Conservation (phyloP, 1,284 basidiomycete species). For the Ceratobasidium sp. region DNA sequence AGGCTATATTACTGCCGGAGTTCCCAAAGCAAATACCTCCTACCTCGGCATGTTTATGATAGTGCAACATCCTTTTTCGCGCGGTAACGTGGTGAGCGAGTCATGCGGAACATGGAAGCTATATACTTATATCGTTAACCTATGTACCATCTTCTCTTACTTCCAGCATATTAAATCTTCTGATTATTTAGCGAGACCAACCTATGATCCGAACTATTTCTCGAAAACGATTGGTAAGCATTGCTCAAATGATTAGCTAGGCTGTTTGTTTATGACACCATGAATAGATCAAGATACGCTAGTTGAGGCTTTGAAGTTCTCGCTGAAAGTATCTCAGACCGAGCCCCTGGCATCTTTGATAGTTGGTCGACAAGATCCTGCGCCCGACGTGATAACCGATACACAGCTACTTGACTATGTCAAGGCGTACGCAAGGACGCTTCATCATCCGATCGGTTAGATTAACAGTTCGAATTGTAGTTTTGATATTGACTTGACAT, state of each 20-base stretch:
- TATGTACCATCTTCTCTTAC: too few relatives aligned
- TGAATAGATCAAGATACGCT: conserved; percentile 48
- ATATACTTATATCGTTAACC: too few relatives aligned
- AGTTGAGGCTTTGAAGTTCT: conserved; percentile 49
- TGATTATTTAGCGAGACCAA: not conserved
- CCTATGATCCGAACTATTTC: conserved; percentile 19
- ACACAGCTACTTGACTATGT: conserved; percentile 17
- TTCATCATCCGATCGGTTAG: conserved; percentile 46
- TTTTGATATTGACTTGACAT: not conserved
- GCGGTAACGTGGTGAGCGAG: conserved; percentile 19
- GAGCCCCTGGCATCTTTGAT: conserved; percentile 30
- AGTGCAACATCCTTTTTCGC: conserved; percentile 51
- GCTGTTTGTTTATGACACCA: not conserved
- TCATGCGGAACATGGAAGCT: too few relatives aligned
- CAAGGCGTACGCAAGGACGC: conserved; percentile 32
- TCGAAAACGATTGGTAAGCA: conserved; percentile 7
- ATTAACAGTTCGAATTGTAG: not conserved
- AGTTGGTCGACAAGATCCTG: conserved; percentile 33
- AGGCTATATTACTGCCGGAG: conserved; percentile 39
- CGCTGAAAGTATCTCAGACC: conserved; percentile 43
- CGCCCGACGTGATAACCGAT: conserved; percentile 25
- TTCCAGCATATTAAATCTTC: conserved; percentile 30
- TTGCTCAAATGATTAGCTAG: not conserved
- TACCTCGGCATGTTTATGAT: conserved; percentile 50
- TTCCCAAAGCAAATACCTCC: conserved; percentile 44